These are phyloP conservation scores for Lichtheimia ornata DNA, from an alignment of 371 early-diverging fungal genomes.

Conservation along the genomic window DNA sequence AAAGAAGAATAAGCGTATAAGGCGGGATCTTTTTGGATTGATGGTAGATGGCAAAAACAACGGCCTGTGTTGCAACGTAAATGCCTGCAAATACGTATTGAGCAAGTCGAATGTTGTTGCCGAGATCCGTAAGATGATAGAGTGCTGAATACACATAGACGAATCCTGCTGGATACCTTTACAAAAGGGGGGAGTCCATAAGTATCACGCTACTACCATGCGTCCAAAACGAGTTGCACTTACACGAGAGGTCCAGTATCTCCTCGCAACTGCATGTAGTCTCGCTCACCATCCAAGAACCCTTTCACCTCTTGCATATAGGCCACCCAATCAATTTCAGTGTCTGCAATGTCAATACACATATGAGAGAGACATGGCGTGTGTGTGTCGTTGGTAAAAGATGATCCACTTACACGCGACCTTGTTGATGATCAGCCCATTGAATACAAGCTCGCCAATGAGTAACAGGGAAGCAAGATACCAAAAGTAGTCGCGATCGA, in stretches of 20 bases:
- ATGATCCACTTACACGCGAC: slow-evolving; percentile 44
- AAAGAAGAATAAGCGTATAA: slow-evolving; percentile 59
- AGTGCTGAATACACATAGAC: slow-evolving; percentile 82
- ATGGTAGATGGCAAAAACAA: slow-evolving; percentile 70
- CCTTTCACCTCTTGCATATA: slow-evolving; percentile 92
- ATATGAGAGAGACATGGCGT: background rate
- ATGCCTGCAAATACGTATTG: slow-evolving; percentile 83
- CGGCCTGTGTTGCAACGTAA: slow-evolving; percentile 64
- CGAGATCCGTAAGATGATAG: slow-evolving; percentile 68
- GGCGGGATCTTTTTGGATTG: slow-evolving; percentile 62
- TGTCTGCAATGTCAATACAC: slow-evolving; percentile 52
- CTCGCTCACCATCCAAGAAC: slow-evolving; percentile 77
- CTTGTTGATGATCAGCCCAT: slow-evolving; percentile 53
- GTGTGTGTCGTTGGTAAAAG: too few relatives aligned
- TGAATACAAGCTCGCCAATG: slow-evolving; percentile 48
- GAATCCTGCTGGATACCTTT: slow-evolving; percentile 92
- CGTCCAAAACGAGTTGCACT: background rate
- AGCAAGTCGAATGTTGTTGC: slow-evolving; percentile 67
- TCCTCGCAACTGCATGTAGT: slow-evolving; percentile 80
- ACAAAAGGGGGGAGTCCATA: background rate
- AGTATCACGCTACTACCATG: background rate
- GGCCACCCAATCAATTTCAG: slow-evolving; percentile 94
- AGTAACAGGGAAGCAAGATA: slow-evolving; percentile 61
- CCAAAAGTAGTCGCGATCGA: slow-evolving; percentile 69
- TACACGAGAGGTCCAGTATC: slow-evolving; percentile 94